Evolutionary conservation across 306 rosid genomes (phyloP).

Genomic region (Hippophae tibetana): DNA sequence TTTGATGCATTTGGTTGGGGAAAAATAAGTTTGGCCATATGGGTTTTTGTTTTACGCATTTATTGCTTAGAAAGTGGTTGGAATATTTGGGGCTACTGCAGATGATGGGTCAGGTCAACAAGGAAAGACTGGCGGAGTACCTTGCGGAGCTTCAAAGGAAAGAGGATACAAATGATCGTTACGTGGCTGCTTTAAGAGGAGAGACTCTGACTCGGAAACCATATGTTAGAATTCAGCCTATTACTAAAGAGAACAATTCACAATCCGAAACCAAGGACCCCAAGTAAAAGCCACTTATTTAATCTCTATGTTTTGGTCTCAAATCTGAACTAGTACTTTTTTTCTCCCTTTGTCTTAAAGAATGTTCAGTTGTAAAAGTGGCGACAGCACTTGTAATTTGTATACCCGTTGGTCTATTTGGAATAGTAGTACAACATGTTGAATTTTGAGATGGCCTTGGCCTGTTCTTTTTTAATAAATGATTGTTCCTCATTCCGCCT

Average conservation of each 20-base stretch:
- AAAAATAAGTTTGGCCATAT: not conserved
- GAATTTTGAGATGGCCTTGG: too few species aligned
- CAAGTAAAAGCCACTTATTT: not conserved
- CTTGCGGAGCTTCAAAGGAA: conserved; percentile 11
- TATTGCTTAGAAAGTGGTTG: not conserved
- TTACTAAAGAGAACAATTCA: conserved; percentile 33
- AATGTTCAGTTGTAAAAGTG: too few species aligned
- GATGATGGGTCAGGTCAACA: conserved; percentile 85
- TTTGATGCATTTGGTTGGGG: not conserved
- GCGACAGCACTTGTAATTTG: too few species aligned
- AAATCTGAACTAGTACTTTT: too few species aligned
- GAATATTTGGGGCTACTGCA: conserved; percentile 15
- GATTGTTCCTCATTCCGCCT: too few species aligned
- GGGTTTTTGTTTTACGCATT: not conserved
- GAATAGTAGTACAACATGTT: too few species aligned
- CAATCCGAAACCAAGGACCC: conserved; percentile 23
- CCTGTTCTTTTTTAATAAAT: too few species aligned
- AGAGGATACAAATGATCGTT: conserved; percentile 87
- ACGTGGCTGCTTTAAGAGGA: conserved; percentile 77
- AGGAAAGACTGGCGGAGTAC: conserved; percentile 37
- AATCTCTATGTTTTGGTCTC: too few species aligned
- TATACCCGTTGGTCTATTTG: too few species aligned
- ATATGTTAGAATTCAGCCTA: conserved; percentile 74
- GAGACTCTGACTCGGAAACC: conserved; percentile 81
- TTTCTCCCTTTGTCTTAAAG: too few species aligned